A percentile compares a stretch with the other conserved stretches of the same genome.
phyloP scores from a whole-genome alignment of 1,284 basidiomycete species.

The Heliocybe sulcata region DNA sequence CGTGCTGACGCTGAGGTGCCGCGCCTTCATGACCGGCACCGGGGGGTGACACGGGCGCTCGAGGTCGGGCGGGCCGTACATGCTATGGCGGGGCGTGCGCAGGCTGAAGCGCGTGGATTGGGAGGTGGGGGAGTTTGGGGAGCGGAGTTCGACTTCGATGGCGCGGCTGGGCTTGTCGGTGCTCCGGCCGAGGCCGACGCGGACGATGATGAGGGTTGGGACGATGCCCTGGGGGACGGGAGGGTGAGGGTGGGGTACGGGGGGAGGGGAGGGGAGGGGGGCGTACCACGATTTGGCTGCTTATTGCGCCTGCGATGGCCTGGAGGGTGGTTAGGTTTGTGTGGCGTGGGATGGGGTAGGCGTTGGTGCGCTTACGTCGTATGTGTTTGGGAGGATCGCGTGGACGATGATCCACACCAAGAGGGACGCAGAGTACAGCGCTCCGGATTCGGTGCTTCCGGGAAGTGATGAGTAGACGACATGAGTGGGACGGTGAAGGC shows the following conservation, averaged over 20 bases:
- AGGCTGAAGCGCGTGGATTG: background rate
- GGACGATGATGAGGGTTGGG: background rate
- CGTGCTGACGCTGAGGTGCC: background rate
- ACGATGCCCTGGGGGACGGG: background rate
- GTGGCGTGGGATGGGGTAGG: background rate
- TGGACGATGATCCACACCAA: background rate
- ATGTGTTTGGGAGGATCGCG: background rate
- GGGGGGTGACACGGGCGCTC: background rate
- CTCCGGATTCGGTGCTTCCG: background rate
- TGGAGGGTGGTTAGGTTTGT: background rate
- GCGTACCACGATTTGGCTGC: background rate
- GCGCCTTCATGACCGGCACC: background rate
- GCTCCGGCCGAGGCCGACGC: background rate
- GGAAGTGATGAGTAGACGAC: background rate
- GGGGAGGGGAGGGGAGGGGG: background rate
- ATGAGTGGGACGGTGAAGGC: background rate
- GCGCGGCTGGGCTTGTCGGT: background rate
- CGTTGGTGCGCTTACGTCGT: background rate
- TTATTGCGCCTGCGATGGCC: background rate
- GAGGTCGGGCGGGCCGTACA: background rate
- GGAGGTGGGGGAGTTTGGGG: background rate
- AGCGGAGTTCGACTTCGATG: background rate
- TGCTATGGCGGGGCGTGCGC: no score
- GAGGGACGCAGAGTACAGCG: background rate
- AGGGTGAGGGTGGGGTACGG: background rate